Evolutionary conservation across 495 filamentous ascomycete genomes (phyloP), one percentile per base, ranked within the genome.

Genomic region (Podospora appendiculata): DNA sequence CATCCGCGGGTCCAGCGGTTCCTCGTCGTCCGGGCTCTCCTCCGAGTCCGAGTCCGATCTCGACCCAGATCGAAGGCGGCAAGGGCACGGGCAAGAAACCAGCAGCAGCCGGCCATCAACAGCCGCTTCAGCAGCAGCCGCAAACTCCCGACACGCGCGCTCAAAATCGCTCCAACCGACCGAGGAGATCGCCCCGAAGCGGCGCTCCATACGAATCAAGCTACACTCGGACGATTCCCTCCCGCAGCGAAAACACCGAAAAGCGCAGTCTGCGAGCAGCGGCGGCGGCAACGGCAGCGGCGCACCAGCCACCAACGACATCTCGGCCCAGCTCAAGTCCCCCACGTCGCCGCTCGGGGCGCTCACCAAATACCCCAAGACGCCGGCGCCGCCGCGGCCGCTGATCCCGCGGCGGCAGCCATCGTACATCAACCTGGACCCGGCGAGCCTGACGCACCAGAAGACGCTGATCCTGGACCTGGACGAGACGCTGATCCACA

Each of bases 401-500:
- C 76, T 97, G 42, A 86, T 97, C 50, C 91, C 94, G 6, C 79
- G 81, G 36, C 85, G 89, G 40, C 81, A 92, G 60, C 88, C 89
- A 40, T 95, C 89, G 11, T 95, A 93, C 65, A 78, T 83, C 42
- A 65, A 74, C 58, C 56, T 46, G 8, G 70, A 77, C 62, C 66
- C 68, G 17, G 68, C 65, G 41, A 70, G 60, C 67, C 69, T 64
- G 55, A 68, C 69, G 56, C 72, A 70, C 65, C 85, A 91, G 64
- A 98, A 98, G 71, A 97, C 93, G 2, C 68, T 98, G 52, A 92
- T 98, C 58, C 77, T 98, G 32, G 93, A 98, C 65, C 80, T 98
- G 13, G 93, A 98, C 66, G 93, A 98, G 63, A 98, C 93, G 0
- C 73, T 98, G 48, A 97, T 98, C 61, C 93, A 98, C 72, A 95